Evolutionary conservation across 2,329 filamentous ascomycete genomes (phyloP), one percentile per base, ranked within the genome.

Genomic region (Emergomyces orientalis): DNA sequence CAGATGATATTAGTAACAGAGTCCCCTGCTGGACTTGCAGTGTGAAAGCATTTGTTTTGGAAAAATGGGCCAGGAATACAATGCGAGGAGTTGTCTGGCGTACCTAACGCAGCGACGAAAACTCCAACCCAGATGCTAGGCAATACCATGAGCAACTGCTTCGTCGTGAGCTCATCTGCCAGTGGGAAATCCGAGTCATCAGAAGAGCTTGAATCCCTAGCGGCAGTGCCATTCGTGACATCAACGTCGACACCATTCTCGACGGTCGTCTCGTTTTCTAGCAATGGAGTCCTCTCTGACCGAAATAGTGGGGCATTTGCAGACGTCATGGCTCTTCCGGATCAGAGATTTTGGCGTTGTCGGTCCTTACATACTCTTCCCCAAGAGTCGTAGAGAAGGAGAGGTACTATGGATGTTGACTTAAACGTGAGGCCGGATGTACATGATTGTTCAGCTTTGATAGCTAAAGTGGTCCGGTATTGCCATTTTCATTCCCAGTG

Each of bases 71-170:
- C n/a, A n/a, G 11, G 22, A 13, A 14, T 49, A 6, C 5, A 25
- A 27, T 6, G 19, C 7, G 9, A 17, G n/a, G 47, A 5, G 45
- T 49, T 56, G 8, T 3, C 37, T 63, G 22, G 59, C 66, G 39
- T 67, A 81, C 79, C 81, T n/a, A 84, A 70, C 2, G 82, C 82
- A 57, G 82, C 82, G 47, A 84, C 77, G 66, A 85, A 84, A 1
- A 81, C 80, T 5, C 80, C 79, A 2, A 83, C 65, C 80, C 81
- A 84, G 17, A 82, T 74, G 60, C 77, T 79, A 0, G 74, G 70
- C 71, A 84, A 74, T 14, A 82, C 80, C 4, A 79, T 51, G 11
- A 83, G 65, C 63, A 84, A 69, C 66, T 79, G 78, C 56, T 69
- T 74, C 1, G 77, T 80, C 34, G 71, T 78, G 27, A 75, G 77